Conservation (phyloP, 2,329 filamentous ascomycete genomes). For the Pseudogymnoascus sp. region DNA sequence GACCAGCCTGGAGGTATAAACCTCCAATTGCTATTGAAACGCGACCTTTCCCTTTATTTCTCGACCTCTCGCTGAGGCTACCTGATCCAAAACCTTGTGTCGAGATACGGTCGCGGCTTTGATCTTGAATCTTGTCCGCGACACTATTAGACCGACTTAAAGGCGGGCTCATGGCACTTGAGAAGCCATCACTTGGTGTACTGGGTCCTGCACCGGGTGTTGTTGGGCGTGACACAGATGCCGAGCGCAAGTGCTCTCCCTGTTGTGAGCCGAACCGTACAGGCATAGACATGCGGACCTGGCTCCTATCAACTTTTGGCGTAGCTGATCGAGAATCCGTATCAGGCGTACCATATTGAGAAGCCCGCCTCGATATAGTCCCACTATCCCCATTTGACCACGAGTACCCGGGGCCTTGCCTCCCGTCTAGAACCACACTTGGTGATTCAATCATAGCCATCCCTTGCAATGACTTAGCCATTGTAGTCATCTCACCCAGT, state of each 20-base stretch:
- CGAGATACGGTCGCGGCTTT: slow-evolving; percentile 45
- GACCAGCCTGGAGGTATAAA: slow-evolving; percentile 79
- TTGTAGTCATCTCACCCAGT: slow-evolving; percentile 67
- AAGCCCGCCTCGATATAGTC: slow-evolving; percentile 44
- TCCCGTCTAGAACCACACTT: slow-evolving; percentile 41
- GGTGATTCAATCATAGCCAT: slow-evolving; percentile 74
- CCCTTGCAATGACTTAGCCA: slow-evolving; percentile 66
- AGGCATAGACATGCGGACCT: slow-evolving; percentile 77
- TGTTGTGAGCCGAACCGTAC: slow-evolving; percentile 40
- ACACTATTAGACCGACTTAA: neutral
- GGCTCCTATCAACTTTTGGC: slow-evolving; percentile 50
- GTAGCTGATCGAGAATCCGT: slow-evolving; percentile 44
- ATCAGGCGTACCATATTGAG: slow-evolving; percentile 43
- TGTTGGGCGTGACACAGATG: slow-evolving; percentile 26
- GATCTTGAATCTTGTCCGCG: slow-evolving; percentile 19
- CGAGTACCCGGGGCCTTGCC: slow-evolving; percentile 36
- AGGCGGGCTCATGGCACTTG: neutral
- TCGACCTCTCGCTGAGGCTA: slow-evolving; percentile 68
- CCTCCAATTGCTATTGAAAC: slow-evolving; percentile 75
- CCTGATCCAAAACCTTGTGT: slow-evolving; percentile 67
- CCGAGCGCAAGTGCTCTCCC: slow-evolving; percentile 34
- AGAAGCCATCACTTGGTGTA: slow-evolving; percentile 26
- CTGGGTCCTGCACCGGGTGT: slow-evolving; percentile 31
- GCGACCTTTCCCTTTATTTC: slow-evolving; percentile 74
- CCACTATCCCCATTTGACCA: slow-evolving; percentile 39